Evolutionary conservation across 1,284 basidiomycete genomes (phyloP).

Genomic region (Pseudozyma hubeiensis): DNA sequence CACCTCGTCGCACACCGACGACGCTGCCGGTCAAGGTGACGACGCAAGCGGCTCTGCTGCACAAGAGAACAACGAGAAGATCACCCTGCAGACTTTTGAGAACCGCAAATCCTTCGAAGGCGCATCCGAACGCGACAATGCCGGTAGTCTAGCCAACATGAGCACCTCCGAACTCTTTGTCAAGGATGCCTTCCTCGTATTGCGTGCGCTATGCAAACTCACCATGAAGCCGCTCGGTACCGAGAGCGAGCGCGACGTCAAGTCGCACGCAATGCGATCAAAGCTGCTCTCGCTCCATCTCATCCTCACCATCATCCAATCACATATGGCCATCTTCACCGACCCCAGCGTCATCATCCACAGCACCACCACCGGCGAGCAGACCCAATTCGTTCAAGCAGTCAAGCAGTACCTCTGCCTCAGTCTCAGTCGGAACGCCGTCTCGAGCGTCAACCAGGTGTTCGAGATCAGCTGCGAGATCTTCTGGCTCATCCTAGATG

Average conservation of each 20-base stretch:
- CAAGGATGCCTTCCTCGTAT: conserved; percentile 68
- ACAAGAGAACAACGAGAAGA: conserved; percentile 35
- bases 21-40: conserved; percentile 5
- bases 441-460: conserved; percentile 93
- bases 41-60: conserved; percentile 11
- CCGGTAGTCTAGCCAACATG: conserved; percentile 51
- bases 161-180: conserved; percentile 65
- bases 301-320: conserved; percentile 63
- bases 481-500: conserved; percentile 93
- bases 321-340: conserved; percentile 65
- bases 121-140: conserved; percentile 60
- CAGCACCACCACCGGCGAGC: conserved; percentile 65
- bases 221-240: conserved; percentile 66
- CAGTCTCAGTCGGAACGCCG: conserved; percentile 91
- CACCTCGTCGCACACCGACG: conserved; percentile 1
- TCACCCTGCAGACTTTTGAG: conserved; percentile 63
- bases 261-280: conserved; percentile 67
- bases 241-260: conserved; percentile 67
- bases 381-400: conserved; percentile 67
- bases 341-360: conserved; percentile 64
- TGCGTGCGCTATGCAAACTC: conserved; percentile 68
- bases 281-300: conserved; percentile 67
- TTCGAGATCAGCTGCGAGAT: conserved; percentile 99
- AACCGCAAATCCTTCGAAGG: conserved; percentile 65
- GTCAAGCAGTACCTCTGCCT: conserved; percentile 77